phyloP scores from a whole-genome alignment of 441 rosid genomes.

The Daphne laureola region DNA sequence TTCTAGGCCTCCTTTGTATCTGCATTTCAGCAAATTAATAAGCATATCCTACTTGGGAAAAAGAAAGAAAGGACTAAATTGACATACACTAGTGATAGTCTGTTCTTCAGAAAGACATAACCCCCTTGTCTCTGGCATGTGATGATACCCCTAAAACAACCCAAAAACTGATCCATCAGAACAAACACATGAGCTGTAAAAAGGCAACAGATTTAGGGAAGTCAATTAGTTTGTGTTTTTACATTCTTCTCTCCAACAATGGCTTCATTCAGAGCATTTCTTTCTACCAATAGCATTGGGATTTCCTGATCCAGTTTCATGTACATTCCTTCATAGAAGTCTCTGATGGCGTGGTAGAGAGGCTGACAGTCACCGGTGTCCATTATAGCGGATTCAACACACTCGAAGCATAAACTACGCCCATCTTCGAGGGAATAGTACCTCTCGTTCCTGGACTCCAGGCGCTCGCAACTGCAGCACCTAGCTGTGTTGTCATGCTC shows the following conservation, averaged over 20 bases:
- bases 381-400: conserved; percentile 83
- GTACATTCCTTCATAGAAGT: conserved; percentile 81
- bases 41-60: background rate
- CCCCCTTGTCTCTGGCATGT: conserved; percentile 94
- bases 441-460: conserved; percentile 76
- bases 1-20: conserved; percentile 58
- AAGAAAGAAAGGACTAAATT: background rate
- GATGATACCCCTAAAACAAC: conserved; percentile 67
- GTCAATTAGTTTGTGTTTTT: conserved; percentile 10
- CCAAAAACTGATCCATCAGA: conserved; percentile 11
- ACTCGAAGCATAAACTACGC: conserved; percentile 69
- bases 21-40: conserved; percentile 16
- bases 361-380: conserved; percentile 89
- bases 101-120: conserved; percentile 92
- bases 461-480: conserved; percentile 90
- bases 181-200: background rate
- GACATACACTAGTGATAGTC: conserved; percentile 78
- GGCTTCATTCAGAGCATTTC: conserved; percentile 88
- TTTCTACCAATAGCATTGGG: conserved; percentile 88
- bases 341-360: conserved; percentile 77
- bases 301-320: conserved; percentile 86
- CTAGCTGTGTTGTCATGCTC: conserved; percentile 76
- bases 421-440: conserved; percentile 72
- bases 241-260: conserved; percentile 80
- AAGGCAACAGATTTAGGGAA: background rate